These are phyloP conservation scores for Triglochin maritima DNA, from an alignment of 106 monocot species.

Conservation along the genomic window DNA sequence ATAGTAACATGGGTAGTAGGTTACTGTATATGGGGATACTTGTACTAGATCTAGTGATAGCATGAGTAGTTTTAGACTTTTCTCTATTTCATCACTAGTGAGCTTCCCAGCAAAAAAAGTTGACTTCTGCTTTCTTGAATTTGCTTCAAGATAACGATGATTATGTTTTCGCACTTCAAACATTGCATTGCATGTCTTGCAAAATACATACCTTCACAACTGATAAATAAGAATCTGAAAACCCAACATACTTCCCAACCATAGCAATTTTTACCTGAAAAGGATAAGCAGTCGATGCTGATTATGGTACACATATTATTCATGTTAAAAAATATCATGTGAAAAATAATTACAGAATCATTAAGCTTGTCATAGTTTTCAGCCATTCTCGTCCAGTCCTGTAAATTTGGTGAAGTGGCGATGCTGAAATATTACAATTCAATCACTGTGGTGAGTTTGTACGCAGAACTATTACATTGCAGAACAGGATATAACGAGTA, in stretches of 20 bases:
- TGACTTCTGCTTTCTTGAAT: neutral
- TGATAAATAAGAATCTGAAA: conserved; percentile 93
- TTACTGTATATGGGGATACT: too few species aligned
- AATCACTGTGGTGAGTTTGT: too few species aligned
- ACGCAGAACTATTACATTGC: neutral
- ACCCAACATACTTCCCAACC: conserved; percentile 92
- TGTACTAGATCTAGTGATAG: too few species aligned
- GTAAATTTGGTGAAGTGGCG: conserved; percentile 38
- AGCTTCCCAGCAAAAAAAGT: neutral
- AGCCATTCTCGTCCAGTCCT: conserved; percentile 68
- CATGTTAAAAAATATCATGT: neutral
- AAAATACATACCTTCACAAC: conserved; percentile 53
- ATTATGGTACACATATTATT: neutral
- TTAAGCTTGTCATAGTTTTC: conserved; percentile 41
- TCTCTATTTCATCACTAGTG: too few species aligned
- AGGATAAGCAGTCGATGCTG: neutral
- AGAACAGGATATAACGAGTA: neutral
- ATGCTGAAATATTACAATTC: conserved; percentile 20
- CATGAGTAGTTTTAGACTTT: too few species aligned
- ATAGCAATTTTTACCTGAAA: conserved; percentile 89
- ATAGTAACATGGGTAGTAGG: too few species aligned
- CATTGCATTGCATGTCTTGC: neutral
- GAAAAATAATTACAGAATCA: conserved; percentile 36
- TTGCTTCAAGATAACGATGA: neutral
- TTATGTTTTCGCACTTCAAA: neutral